Evolutionary conservation across 176 grass and related monocot species (phyloP).

Genomic region (Thalia dealbata): DNA sequence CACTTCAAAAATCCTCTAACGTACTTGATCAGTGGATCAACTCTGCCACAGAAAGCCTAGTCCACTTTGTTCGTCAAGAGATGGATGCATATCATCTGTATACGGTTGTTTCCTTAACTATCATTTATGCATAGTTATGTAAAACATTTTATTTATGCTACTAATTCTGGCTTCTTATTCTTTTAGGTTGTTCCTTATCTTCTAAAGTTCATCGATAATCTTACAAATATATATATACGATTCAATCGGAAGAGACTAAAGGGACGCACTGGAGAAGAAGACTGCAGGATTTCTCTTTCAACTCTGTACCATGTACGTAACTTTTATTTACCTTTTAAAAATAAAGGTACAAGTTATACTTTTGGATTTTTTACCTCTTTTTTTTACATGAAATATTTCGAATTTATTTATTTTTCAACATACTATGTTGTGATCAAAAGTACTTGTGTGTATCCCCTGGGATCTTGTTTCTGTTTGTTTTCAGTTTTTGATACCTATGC

Average conservation of each 20-base stretch:
- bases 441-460: no score
- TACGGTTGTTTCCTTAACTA: conserved; percentile 32
- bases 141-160: conserved; percentile 5
- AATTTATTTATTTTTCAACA: not conserved
- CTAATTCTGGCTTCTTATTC: conserved; percentile 3
- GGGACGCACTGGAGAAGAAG: conserved; percentile 94
- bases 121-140: conserved; percentile 24
- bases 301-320: conserved; percentile 77
- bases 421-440: not conserved
- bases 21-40: conserved; percentile 97
- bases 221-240: conserved; percentile 96
- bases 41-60: conserved; percentile 93
- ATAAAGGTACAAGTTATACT: not conserved
- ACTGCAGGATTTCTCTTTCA: conserved; percentile 87
- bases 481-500: no score
- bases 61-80: conserved; percentile 86
- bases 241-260: conserved; percentile 95
- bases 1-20: conserved; percentile 72
- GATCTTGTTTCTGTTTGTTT: no score
- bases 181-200: conserved; percentile 92
- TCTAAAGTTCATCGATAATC: conserved; percentile 90
- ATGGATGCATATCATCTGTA: conserved; percentile 98
- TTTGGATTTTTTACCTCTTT: not conserved
- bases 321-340: conserved; percentile 33
- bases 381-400: not conserved